Evolutionary conservation across 805 yeast species (phyloP), one percentile per base, ranked within the genome.

Genomic region (Candida nemodendra): DNA sequence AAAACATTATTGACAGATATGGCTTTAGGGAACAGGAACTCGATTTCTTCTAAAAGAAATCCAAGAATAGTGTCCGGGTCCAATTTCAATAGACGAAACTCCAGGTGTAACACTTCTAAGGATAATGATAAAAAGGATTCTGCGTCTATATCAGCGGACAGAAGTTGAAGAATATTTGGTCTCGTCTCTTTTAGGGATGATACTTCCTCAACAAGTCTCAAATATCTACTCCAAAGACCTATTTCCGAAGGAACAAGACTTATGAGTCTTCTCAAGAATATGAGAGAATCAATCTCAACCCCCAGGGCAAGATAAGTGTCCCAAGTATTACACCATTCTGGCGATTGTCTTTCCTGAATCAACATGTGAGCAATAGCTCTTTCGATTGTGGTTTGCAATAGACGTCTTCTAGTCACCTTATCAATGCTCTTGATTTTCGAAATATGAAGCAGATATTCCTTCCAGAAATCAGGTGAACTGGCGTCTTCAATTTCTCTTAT

Each of bases 1-100:
- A 59, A 64, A 1, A 59, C 44, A 41, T 71, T 71, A 38, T 62
- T 54, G 8, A 49, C 38, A 9, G 43, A 31, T 3, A 66, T 12
- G 1, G 72, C 67, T 32, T 42, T 34, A 0, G 49, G 34, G 26
- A 59, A 60, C 32, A 54, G 59, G 2, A 18, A 23, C 1, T 44
- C 37, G 2, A 59, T 40, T 38, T 62, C 65, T 4, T 36, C 22
- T 17, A 37, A 18, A 11, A 49, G 15, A 39, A 42, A 36, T 12
- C 23, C 37, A 2, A 41, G 9, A 13, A 41, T 37, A 11, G 5
- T 12, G 1, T 41, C 48, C 6, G 47, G 19, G 16, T 38, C 23
- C 9, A 22, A 12, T 9, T 33, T 18, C 18, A 48, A 16, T 27
- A 43, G 19, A 6, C 18, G 18, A 8, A 34, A 34, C 17, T 44